phyloP scores from a whole-genome alignment of 306 rosid genomes.

The Inga oerstediana region DNA sequence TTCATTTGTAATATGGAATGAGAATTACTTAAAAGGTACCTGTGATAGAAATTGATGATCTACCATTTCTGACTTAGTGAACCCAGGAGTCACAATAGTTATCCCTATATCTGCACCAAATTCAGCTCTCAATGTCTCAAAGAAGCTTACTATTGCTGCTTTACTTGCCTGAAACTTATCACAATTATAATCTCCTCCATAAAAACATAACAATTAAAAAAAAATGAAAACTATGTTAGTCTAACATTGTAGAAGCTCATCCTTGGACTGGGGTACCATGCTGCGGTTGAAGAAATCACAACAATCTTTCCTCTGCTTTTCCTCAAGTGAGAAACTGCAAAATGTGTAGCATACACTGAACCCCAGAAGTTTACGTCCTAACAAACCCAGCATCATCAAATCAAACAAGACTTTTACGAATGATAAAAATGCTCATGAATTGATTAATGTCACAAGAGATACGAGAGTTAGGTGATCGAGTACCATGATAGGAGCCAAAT shows the following conservation, averaged over 20 bases:
- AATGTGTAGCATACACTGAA: constrained; percentile 22
- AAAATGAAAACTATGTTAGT: neutral
- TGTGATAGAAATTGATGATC: neutral
- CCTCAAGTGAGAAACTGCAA: constrained; percentile 19
- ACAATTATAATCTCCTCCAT: neutral
- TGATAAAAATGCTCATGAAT: neutral
- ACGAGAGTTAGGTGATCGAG: neutral
- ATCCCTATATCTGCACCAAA: constrained; percentile 27
- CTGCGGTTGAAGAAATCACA: constrained; percentile 20
- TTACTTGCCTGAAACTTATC: constrained; percentile 37
- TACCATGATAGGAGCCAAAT: constrained; percentile 31
- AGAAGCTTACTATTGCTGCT: constrained; percentile 34
- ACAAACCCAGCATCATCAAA: neutral
- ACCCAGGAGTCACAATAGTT: constrained; percentile 36
- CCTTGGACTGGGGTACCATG: neutral
- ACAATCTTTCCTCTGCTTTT: constrained; percentile 29
- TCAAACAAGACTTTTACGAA: neutral
- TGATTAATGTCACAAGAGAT: neutral
- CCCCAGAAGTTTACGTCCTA: constrained; percentile 33
- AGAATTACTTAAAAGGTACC: neutral
- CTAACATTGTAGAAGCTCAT: constrained; percentile 19
- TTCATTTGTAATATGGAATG: neutral
- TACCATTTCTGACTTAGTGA: constrained; percentile 2
- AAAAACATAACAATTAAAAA: neutral
- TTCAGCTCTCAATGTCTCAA: constrained; percentile 36